phyloP scores from a whole-genome alignment of 345 rosid species.

The Nephelium lappaceum region DNA sequence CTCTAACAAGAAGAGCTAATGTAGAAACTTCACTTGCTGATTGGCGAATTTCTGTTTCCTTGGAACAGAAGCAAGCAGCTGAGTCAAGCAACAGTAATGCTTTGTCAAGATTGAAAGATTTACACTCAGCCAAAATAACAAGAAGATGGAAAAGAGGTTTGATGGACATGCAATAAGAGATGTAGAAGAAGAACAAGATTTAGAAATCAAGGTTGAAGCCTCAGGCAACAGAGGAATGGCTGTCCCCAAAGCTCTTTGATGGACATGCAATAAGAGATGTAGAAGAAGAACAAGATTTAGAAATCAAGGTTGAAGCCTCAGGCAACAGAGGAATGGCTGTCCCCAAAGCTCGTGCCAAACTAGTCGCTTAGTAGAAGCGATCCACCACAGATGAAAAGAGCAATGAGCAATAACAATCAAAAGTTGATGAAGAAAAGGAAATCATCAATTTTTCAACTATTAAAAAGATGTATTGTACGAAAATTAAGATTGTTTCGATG shows the following conservation, averaged over 20 bases:
- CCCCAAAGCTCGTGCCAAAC: constrained; percentile 40
- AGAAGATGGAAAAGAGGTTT: background rate
- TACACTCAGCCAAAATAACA: constrained; percentile 3
- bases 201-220: background rate
- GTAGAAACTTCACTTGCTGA: constrained; percentile 45
- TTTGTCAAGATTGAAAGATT: constrained; percentile 33
- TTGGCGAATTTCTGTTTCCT: constrained; percentile 46
- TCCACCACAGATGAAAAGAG: constrained; percentile 12
- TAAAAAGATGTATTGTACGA: constrained; percentile 28
- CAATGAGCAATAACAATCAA: constrained; percentile 17
- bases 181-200: constrained; percentile 24
- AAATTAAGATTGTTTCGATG: constrained; percentile 28
- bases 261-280: background rate
- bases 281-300: constrained; percentile 23
- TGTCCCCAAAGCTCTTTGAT: constrained; percentile 29
- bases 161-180: constrained; percentile 3
- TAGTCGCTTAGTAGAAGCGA: background rate
- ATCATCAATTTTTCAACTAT: constrained; percentile 25
- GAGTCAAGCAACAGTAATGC: constrained; percentile 39
- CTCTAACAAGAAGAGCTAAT: constrained; percentile 38
- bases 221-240: constrained; percentile 16
- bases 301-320: background rate
- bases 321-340: constrained; percentile 17
- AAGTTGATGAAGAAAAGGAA: constrained; percentile 22
- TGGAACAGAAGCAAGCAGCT: constrained; percentile 50